Base-by-base conservation (phyloP, 208 protist species). In the Angomonas ambiguus region DNA sequence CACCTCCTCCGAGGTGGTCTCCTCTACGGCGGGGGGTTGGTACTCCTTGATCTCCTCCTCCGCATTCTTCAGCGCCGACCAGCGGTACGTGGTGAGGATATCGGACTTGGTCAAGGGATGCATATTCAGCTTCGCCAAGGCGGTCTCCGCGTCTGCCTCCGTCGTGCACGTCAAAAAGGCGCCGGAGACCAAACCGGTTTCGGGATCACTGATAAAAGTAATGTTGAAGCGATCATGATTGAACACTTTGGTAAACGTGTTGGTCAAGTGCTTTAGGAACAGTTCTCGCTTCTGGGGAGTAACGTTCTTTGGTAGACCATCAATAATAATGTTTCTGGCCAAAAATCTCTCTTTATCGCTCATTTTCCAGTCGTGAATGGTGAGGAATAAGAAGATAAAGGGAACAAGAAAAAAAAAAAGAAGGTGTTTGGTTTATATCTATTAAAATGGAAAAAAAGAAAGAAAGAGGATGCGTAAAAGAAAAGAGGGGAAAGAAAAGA, bases 291-390 rank as follows among this genome's bases (percentile, higher is more conserved):
- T 93, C 38, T 91, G 83, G 0, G 91, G 83, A n/a, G 85, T 91
- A 35, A 96, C 86, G 66, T 94, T 94, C 57, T 76, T 77, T 16
- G 91, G 91, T 6, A 96, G 68, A 32, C 87, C 87, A 68, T 86
- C 77, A 28, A 96, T 71, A 61, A 96, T 76, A 51, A 96, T 90
- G 76, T 87, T 75, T 3, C 80, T 76, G 18, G 67, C 72, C 48
- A 92, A 87, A 41, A 77, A 67, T 13, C 77, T 69, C 56, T 88
- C 73, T 33, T 53, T 75, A 67, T 71, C 67, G 32, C 25, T 33
- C 24, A 59, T 59, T 59, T 35, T 8, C 22, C 8, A 25, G 25
- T 24, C 49, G 22, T 28, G 22, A 56, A n/a, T 56, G 18, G 13
- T 48, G 18, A 11, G 11, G 18, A 56, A 56, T 56, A 56, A 8